These are phyloP conservation scores for Penicillium pancosmium DNA, from an alignment of 495 filamentous ascomycete genomes.

Conservation along the genomic window DNA sequence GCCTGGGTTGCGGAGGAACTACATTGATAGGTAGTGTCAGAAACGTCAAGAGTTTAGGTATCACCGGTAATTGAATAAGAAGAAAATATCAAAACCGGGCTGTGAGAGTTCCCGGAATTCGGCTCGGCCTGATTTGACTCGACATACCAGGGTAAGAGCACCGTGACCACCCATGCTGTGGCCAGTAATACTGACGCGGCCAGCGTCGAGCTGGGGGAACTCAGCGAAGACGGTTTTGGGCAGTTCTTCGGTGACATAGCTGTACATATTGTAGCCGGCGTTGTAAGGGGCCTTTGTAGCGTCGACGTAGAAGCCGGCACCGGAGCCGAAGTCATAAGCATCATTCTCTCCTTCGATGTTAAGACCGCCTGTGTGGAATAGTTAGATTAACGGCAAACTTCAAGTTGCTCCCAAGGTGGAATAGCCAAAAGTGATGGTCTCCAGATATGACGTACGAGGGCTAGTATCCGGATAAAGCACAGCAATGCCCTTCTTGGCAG, in stretches of 20 bases:
- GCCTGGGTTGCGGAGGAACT: conserved; percentile 87
- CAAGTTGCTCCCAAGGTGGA: background rate
- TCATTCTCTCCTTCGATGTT: conserved; percentile 81
- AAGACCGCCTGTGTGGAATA: conserved; percentile 56
- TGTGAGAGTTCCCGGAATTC: no score
- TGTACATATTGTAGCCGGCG: conserved; percentile 87
- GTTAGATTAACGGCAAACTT: background rate
- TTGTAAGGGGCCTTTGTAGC: conserved; percentile 76
- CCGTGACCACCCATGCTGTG: conserved; percentile 98
- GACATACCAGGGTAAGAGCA: conserved; percentile 73
- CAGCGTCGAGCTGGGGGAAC: conserved; percentile 66
- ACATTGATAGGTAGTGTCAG: background rate
- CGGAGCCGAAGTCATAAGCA: conserved; percentile 84
- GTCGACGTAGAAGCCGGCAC: conserved; percentile 94
- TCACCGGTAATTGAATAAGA: no score
- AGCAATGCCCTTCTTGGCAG: conserved; percentile 77
- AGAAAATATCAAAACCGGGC: no score
- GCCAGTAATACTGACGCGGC: conserved; percentile 77
- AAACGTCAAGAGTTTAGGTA: no score
- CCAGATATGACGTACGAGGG: conserved; percentile 58
- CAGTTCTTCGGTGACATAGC: conserved; percentile 82
- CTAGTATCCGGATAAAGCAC: conserved; percentile 94
- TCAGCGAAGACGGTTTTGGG: conserved; percentile 70
- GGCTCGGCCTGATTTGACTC: background rate
- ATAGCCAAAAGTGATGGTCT: conserved; percentile 4